Conservation (phyloP, 257 asterid species). For the Mentha longifolia region DNA sequence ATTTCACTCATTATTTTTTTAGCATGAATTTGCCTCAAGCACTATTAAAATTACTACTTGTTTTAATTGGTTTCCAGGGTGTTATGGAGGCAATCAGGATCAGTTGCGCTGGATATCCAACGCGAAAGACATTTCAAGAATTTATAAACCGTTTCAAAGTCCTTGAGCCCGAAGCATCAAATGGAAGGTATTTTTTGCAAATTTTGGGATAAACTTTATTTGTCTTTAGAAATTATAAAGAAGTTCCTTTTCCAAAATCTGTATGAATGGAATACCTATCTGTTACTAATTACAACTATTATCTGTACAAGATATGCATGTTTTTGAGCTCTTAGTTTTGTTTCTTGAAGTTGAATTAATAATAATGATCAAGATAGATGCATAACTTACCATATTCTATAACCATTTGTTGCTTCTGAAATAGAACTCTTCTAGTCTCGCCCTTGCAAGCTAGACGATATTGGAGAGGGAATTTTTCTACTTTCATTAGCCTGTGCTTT, state of each 20-base stretch:
- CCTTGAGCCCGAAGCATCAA: slow-evolving; percentile 61
- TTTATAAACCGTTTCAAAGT: slow-evolving; percentile 68
- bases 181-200: slow-evolving; percentile 59
- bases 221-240: background rate
- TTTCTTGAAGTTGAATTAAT: background rate
- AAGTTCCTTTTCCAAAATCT: background rate
- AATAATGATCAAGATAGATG: background rate
- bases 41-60: slow-evolving; percentile 26
- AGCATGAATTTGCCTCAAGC: slow-evolving; percentile 15
- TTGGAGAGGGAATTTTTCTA: background rate
- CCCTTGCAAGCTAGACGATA: background rate
- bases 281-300: background rate
- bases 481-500: background rate
- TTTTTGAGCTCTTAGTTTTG: background rate
- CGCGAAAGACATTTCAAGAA: slow-evolving; percentile 75
- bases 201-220: slow-evolving; percentile 5
- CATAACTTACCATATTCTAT: background rate
- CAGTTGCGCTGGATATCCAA: slow-evolving; percentile 97
- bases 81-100: slow-evolving; percentile 97
- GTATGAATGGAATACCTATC: background rate
- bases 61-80: slow-evolving; percentile 54
- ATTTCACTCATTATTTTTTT: slow-evolving; percentile 11
- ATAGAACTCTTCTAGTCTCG: background rate
- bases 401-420: background rate
- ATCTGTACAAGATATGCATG: slow-evolving; percentile 3